Evolutionary conservation across 495 filamentous ascomycete species (phyloP), one percentile per base, ranked within the genome.

Genomic region (Neurospora sp.): DNA sequence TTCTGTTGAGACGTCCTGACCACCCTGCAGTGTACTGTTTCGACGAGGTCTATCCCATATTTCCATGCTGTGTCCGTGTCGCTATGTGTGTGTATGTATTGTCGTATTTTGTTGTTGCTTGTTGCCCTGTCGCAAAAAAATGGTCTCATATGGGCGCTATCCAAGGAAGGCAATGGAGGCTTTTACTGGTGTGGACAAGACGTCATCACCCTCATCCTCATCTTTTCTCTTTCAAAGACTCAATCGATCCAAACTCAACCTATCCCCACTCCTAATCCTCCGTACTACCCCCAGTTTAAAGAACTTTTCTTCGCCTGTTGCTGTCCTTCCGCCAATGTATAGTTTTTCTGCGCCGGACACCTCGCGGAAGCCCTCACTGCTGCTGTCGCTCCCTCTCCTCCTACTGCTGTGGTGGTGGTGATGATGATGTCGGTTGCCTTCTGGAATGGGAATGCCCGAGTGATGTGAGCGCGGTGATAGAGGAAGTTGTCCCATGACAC

Each of bases 261-360:
- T 76, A 74, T 88, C 88, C 40, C 85, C 82, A 75, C 88, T 89
- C 70, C 83, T 81, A 46, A 88, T 82, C 71, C 88, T 78, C 77
- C 85, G 81, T 48, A 89, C 86, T 12, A 88, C 86, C 27, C 87
- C 87, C 1, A 89, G 78, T 75, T 92, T 90, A 76, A 96, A 96
- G 79, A 94, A 97, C 77, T 89, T 86, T 81, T 97, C 94, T 77
- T 97, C 94, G 5, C 94, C 94, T 1, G 83, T 86, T n/a, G 93
- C 90, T 40, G 93, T 96, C 75, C 91, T 83, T 2, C 94, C 94
- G 3, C 94, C 94, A 70, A 97, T 93, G 80, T 95, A 97, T 90
- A 93, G 93, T 74, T 86, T 86, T 83, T 97, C 94, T 0, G 87
- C 86, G 0, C 92, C 92, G 2, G 90, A 76, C 6, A 89, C 89